Conservation (phyloP, 2,329 filamentous ascomycete genomes). For the Macroventuria anomochaeta region DNA sequence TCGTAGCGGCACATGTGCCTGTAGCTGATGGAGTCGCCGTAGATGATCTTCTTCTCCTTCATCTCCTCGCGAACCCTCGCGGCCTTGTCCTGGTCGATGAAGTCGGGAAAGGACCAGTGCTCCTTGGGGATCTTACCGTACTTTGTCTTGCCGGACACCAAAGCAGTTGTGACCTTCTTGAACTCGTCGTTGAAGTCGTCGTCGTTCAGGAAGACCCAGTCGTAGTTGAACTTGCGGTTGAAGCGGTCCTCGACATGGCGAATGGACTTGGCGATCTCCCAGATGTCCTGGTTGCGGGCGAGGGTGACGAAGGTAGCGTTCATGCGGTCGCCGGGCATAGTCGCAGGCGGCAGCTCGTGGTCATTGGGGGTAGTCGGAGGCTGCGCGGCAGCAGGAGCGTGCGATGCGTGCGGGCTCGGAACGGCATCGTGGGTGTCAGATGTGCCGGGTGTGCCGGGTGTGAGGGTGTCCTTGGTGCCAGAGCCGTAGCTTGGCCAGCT, state of each 20-base stretch:
- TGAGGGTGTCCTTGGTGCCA: slow-evolving; percentile 26
- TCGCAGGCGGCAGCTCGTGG: slow-evolving; percentile 48
- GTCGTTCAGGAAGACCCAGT: slow-evolving; percentile 99
- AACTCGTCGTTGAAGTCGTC: slow-evolving; percentile 91
- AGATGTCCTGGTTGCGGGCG: slow-evolving; percentile 89
- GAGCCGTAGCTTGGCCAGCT: slow-evolving; percentile 39
- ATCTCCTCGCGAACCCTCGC: slow-evolving; percentile 91
- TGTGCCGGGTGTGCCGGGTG: slow-evolving; percentile 20
- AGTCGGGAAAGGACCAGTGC: slow-evolving; percentile 96
- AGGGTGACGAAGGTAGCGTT: slow-evolving; percentile 98
- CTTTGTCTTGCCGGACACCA: slow-evolving; percentile 90
- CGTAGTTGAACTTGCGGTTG: slow-evolving; percentile 95
- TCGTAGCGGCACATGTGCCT: slow-evolving; percentile 99
- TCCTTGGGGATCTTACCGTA: slow-evolving; percentile 90
- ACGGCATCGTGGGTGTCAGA: slow-evolving; percentile 21
- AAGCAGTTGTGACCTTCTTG: slow-evolving; percentile 85
- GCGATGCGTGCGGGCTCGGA: slow-evolving; percentile 17
- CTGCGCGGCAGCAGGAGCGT: slow-evolving; percentile 15
- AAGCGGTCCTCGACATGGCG: slow-evolving; percentile 97
- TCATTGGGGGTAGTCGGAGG: slow-evolving; percentile 45
- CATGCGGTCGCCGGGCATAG: slow-evolving; percentile 74
- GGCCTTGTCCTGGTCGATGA: slow-evolving; percentile 95
- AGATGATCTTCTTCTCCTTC: slow-evolving; percentile 94
- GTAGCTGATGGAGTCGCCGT: slow-evolving; percentile 95
- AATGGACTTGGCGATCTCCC: slow-evolving; percentile 96